These are phyloP conservation scores for Entelexis paramagnoliae DNA, from an alignment of 1,139 yeast species.

Conservation along the genomic window DNA sequence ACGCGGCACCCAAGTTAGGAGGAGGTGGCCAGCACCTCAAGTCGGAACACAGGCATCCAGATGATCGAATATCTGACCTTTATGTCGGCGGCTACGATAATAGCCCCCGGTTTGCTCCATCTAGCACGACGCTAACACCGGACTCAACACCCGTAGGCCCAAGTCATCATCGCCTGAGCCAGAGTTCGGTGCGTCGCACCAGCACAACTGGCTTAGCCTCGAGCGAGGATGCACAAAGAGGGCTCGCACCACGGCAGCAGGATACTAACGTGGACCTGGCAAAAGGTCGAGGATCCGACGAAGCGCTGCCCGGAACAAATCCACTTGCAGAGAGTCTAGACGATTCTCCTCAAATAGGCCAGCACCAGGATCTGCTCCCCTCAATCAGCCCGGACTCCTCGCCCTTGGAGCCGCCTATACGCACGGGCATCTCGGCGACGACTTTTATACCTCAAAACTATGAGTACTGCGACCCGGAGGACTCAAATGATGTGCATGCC, in stretches of 20 bases:
- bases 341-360: neutral
- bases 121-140: neutral
- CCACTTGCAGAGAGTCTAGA: neutral
- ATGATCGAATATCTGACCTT: neutral
- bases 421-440: constrained; percentile 1
- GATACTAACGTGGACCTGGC: neutral
- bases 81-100: neutral
- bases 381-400: neutral
- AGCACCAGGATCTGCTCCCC: neutral
- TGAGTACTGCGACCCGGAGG: neutral
- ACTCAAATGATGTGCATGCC: neutral
- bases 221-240: neutral
- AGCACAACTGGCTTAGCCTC: neutral
- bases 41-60: neutral
- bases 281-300: neutral
- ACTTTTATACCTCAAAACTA: neutral
- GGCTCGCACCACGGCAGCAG: neutral
- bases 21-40: neutral
- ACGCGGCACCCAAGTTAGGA: too few relatives aligned
- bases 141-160: neutral
- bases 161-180: neutral
- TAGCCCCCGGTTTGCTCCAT: neutral
- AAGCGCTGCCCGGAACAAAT: neutral
- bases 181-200: neutral
- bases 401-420: neutral